A percentile compares a stretch with the other conserved stretches of the same genome.
These are phyloP conservation scores for Phaseolus lunatus DNA, from an alignment of 306 rosid species.

Conservation along the genomic window DNA sequence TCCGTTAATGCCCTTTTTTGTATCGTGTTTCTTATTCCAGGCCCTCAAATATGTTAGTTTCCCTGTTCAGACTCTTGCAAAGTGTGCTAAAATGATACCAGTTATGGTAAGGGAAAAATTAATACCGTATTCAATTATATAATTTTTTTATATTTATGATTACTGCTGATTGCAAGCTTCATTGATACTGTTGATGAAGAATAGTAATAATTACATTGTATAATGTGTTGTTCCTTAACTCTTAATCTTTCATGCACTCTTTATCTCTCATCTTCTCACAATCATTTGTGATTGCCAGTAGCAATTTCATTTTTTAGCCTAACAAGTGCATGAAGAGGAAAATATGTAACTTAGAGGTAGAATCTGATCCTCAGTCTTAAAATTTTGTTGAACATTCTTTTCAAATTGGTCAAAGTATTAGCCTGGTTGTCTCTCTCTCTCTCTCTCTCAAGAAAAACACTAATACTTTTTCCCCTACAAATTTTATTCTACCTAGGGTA, in stretches of 20 bases:
- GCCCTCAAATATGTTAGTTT: conserved; percentile 41
- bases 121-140: neutral
- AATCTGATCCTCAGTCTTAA: neutral
- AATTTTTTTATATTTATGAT: neutral
- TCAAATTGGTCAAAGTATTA: conserved; percentile 9
- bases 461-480: neutral
- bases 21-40: conserved; percentile 21
- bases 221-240: neutral
- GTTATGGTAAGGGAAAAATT: conserved; percentile 24
- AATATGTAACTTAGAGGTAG: neutral
- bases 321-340: neutral
- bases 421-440: neutral
- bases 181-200: conserved; percentile 11
- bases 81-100: conserved; percentile 42
- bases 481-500: neutral
- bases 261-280: neutral
- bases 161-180: neutral
- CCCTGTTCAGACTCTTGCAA: conserved; percentile 43
- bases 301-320: neutral
- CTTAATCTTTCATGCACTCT: neutral
- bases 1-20: neutral
- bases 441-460: neutral
- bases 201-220: neutral
- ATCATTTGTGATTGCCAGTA: neutral
- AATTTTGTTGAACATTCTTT: conserved; percentile 7